Conservation (phyloP, 108 stramenopile genomes). For the Pseudonitzschia multistriata region DNA sequence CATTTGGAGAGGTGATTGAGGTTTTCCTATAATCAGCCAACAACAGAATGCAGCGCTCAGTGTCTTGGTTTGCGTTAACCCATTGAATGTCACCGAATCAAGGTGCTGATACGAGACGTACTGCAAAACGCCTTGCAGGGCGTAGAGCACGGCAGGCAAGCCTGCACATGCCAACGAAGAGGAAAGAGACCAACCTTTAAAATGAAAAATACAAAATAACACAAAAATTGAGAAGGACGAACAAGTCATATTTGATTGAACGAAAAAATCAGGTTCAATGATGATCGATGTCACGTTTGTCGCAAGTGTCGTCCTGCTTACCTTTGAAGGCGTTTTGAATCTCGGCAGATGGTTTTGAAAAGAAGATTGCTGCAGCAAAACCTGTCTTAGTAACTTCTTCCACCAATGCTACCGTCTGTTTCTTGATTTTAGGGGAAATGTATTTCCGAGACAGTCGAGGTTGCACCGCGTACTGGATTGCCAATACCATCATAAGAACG, state of each 20-base stretch:
- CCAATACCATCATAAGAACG: conserved; percentile 61
- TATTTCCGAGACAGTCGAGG: conserved; percentile 70
- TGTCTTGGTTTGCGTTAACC: conserved; percentile 87
- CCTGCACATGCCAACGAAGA: conserved; percentile 62
- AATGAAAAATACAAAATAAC: not conserved
- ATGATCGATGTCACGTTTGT: too few species aligned
- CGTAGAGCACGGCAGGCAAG: conserved; percentile 83
- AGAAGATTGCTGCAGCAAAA: conserved; percentile 47
- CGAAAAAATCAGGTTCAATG: too few species aligned
- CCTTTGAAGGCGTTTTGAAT: conserved; percentile 39
- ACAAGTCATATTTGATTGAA: not conserved
- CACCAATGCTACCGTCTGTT: conserved; percentile 62
- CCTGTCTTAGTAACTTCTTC: conserved; percentile 66
- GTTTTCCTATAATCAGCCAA: conserved; percentile 77
- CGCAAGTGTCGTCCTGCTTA: not conserved
- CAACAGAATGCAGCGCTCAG: conserved; percentile 88
- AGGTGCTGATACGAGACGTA: conserved; percentile 82
- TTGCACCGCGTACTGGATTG: conserved; percentile 86
- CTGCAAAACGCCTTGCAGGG: conserved; percentile 73
- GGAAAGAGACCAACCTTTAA: conserved; percentile 50
- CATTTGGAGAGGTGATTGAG: conserved; percentile 76
- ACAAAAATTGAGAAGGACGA: not conserved
- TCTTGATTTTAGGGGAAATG: conserved; percentile 48
- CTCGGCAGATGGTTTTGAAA: conserved; percentile 6
- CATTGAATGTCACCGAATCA: conserved; percentile 84